Evolutionary conservation across 495 filamentous ascomycete species (phyloP).

Genomic region (Stereocaulon alpinum): DNA sequence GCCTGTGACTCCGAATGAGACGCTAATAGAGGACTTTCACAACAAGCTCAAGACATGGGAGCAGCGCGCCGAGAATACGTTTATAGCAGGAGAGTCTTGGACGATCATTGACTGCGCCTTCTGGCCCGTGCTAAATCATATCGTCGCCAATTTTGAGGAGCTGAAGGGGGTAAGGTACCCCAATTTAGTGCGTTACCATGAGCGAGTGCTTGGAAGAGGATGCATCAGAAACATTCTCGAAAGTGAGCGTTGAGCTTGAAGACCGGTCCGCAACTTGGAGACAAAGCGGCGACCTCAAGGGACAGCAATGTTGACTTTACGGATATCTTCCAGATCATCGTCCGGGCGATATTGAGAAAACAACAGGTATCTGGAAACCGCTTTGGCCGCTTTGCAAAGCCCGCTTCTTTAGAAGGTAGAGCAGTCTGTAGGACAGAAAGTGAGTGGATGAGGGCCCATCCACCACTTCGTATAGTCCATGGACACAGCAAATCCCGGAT

Average conservation of each 20-base stretch:
- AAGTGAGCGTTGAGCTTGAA: not conserved
- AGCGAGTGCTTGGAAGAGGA: slow-evolving; percentile 38
- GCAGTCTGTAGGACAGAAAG: too few relatives aligned
- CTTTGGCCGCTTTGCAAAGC: too few relatives aligned
- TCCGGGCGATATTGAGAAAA: too few relatives aligned
- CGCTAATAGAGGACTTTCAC: slow-evolving; percentile 25
- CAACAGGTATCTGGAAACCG: too few relatives aligned
- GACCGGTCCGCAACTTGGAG: not conserved
- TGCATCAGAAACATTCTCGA: slow-evolving; percentile 31
- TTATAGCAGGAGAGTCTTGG: slow-evolving; percentile 45
- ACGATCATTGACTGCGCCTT: slow-evolving; percentile 60
- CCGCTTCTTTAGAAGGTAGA: too few relatives aligned
- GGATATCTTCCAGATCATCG: too few relatives aligned
- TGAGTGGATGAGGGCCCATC: too few relatives aligned
- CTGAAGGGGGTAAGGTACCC: slow-evolving; percentile 29
- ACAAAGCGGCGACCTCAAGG: not conserved
- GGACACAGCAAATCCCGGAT: too few relatives aligned
- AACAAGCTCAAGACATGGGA: slow-evolving; percentile 41
- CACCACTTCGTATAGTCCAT: too few relatives aligned
- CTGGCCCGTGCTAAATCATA: slow-evolving; percentile 58
- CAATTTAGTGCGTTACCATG: slow-evolving; percentile 45
- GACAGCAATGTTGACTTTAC: not conserved
- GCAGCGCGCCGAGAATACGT: slow-evolving; percentile 34
- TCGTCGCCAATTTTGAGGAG: slow-evolving; percentile 31
- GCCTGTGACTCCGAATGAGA: slow-evolving; percentile 8